Evolutionary conservation across 345 rosid genomes (phyloP).

Genomic region (Kernera saxatilis): DNA sequence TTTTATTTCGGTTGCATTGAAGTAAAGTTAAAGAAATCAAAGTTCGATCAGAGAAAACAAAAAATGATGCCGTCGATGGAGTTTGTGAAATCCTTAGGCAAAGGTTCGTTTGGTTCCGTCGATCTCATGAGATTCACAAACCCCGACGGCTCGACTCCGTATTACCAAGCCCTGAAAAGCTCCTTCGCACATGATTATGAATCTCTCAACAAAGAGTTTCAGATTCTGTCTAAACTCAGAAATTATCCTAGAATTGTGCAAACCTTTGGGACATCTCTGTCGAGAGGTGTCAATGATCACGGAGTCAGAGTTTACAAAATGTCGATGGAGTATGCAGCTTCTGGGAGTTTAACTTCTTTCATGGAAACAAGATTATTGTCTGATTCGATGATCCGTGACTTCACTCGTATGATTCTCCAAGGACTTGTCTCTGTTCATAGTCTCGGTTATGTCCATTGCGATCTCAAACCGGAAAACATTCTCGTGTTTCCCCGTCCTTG

Average conservation of each 20-base stretch:
- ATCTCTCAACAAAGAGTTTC: conserved; percentile 4
- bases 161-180: conserved; percentile 11
- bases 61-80: conserved; percentile 3
- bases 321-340: conserved; percentile 24
- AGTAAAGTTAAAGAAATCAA: not conserved
- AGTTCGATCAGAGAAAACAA: not conserved
- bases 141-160: not conserved
- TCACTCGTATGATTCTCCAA: conserved; percentile 24
- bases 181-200: not conserved
- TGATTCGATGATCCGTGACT: conserved; percentile 6
- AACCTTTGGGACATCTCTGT: not conserved
- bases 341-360: conserved; percentile 5
- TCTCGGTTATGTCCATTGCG: conserved; percentile 11
- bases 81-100: conserved; percentile 11
- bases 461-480: conserved; percentile 8
- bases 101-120: conserved; percentile 18
- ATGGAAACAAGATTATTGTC: not conserved
- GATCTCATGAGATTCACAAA: not conserved
- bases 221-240: conserved; percentile 9
- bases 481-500: not conserved
- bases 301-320: conserved; percentile 7
- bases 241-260: not conserved
- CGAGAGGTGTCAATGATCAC: not conserved
- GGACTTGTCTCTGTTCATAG: not conserved
- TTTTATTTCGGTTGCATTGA: not conserved